Evolutionary conservation across 148 eudicot species (phyloP).

Genomic region (Mesembryanthemum crystallinum): DNA sequence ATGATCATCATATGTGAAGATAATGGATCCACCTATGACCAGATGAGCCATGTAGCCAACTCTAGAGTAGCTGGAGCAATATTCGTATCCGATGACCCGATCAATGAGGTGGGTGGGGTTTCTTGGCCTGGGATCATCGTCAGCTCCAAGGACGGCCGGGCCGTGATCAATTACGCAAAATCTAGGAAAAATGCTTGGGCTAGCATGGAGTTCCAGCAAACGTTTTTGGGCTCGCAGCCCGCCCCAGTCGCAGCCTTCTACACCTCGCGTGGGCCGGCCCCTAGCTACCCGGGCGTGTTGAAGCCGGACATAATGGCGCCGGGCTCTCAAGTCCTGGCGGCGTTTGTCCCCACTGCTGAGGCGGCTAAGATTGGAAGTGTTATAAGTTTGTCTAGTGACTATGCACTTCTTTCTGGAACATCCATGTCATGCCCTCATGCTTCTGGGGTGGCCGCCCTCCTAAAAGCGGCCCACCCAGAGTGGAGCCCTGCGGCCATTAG

Average conservation of each 20-base stretch:
- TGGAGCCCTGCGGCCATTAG: conserved; percentile 39
- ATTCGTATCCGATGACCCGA: conserved; percentile 28
- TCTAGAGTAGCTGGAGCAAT: conserved; percentile 30
- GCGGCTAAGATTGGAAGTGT: conserved; percentile 30
- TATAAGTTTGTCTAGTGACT: conserved; percentile 32
- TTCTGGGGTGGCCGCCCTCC: conserved; percentile 37
- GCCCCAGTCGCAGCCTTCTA: conserved; percentile 34
- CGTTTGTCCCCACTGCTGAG: conserved; percentile 26
- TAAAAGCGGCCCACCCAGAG: conserved; percentile 33
- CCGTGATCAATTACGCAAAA: conserved; percentile 22
- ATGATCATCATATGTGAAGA: conserved; percentile 32
- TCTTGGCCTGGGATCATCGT: conserved; percentile 33
- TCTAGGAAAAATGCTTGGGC: not conserved
- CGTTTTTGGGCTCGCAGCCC: conserved; percentile 29
- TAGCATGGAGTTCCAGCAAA: conserved; percentile 34
- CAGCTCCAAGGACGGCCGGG: conserved; percentile 20
- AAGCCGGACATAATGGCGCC: conserved; percentile 47
- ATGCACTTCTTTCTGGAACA: conserved; percentile 31
- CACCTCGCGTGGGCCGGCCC: conserved; percentile 39
- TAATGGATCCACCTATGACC: conserved; percentile 11
- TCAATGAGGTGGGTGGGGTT: conserved; percentile 16
- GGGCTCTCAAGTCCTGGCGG: conserved; percentile 34
- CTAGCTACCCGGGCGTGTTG: conserved; percentile 21
- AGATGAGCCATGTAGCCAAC: conserved; percentile 19
- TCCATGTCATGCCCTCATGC: conserved; percentile 48